phyloP scores from a whole-genome alignment of 805 yeast species.

The Suhomyces faveliae region DNA sequence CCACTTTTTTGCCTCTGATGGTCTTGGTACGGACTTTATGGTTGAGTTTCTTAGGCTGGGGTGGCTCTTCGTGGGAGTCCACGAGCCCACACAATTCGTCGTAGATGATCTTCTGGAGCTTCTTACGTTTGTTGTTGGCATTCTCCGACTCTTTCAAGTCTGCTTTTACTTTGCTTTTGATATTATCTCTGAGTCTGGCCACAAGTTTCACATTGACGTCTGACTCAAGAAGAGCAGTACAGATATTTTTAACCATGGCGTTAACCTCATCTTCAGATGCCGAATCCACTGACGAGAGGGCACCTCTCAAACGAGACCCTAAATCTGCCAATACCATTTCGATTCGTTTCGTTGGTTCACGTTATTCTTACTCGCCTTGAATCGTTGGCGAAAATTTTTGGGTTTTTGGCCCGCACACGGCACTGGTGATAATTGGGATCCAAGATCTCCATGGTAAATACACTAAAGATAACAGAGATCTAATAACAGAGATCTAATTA shows the following conservation, averaged over 20 bases:
- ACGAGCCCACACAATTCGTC: conserved; percentile 88
- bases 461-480: no score
- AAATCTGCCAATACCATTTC: conserved; percentile 47
- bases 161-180: conserved; percentile 46
- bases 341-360: background rate
- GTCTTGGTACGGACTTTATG: conserved; percentile 17
- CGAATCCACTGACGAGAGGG: conserved; percentile 40
- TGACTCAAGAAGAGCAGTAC: conserved; percentile 87
- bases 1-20: conserved; percentile 28
- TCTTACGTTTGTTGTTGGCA: conserved; percentile 69
- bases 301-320: conserved; percentile 43
- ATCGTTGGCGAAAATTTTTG: conserved; percentile 2
- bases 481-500: no score
- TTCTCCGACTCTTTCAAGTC: conserved; percentile 52
- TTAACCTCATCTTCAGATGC: conserved; percentile 40
- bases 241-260: conserved; percentile 76
- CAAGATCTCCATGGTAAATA: background rate
- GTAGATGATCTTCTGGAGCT: conserved; percentile 87
- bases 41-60: conserved; percentile 80
- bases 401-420: background rate
- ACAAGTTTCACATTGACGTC: conserved; percentile 91
- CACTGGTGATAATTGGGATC: background rate
- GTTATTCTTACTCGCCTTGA: background rate
- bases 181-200: conserved; percentile 66
- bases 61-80: conserved; percentile 63